Conservation (phyloP, 2,329 filamentous ascomycete genomes). For the Aspergillus sojae region DNA sequence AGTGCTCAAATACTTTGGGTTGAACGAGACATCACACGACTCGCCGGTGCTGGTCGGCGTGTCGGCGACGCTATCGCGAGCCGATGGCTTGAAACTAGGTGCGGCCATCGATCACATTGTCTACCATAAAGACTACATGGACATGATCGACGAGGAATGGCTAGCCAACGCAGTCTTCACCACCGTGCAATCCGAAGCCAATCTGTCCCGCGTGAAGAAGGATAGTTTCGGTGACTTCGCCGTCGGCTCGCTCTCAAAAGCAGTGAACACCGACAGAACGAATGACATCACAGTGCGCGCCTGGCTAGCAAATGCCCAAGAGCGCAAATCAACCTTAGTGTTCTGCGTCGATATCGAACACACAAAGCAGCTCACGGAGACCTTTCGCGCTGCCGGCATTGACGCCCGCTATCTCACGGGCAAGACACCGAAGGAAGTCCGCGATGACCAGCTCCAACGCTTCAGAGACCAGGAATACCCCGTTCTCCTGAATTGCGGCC, state of each 20-base stretch:
- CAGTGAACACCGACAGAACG: conserved; percentile 77
- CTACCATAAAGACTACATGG: conserved; percentile 83
- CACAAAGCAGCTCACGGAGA: conserved; percentile 71
- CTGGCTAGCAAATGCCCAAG: conserved; percentile 76
- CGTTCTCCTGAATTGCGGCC: conserved; percentile 89
- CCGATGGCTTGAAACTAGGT: conserved; percentile 81
- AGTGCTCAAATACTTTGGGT: conserved; percentile 75
- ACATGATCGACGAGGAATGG: conserved; percentile 89
- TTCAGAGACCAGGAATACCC: conserved; percentile 80
- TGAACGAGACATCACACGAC: conserved; percentile 54
- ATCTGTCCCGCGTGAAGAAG: conserved; percentile 71
- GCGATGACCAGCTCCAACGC: conserved; percentile 70
- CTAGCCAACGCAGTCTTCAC: conserved; percentile 91
- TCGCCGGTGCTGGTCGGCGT: conserved; percentile 80
- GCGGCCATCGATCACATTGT: conserved; percentile 92
- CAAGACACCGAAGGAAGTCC: conserved; percentile 69
- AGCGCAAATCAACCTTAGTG: conserved; percentile 80
- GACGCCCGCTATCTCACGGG: conserved; percentile 88
- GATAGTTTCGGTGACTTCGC: conserved; percentile 77
- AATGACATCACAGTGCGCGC: conserved; percentile 85
- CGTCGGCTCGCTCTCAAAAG: conserved; percentile 72
- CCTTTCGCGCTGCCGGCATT: conserved; percentile 75
- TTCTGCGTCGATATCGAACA: conserved; percentile 94
- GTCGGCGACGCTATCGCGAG: conserved; percentile 77
- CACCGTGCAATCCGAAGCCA: conserved; percentile 80